phyloP scores from a whole-genome alignment of 345 rosid genomes.

The Eucalyptus globulus region DNA sequence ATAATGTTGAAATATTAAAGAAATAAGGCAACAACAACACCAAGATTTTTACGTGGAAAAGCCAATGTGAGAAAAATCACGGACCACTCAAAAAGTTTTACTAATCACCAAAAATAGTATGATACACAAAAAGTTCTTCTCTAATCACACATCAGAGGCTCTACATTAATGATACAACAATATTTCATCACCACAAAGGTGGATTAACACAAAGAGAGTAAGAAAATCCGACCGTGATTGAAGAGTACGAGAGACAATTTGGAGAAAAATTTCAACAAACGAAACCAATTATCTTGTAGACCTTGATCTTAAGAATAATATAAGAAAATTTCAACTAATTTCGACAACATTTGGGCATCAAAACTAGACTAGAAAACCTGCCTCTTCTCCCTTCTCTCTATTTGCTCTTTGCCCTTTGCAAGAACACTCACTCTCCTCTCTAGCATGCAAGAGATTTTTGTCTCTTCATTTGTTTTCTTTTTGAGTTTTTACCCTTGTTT shows the following conservation, averaged over 20 bases:
- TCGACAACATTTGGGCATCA: not conserved
- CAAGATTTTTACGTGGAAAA: not conserved
- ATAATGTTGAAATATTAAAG: not conserved
- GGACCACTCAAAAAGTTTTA: not conserved
- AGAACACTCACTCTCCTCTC: not conserved
- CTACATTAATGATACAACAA: not conserved
- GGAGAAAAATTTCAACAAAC: not conserved
- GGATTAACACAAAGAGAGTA: not conserved
- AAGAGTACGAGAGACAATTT: not conserved
- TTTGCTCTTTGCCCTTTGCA: not conserved
- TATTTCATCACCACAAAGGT: not conserved
- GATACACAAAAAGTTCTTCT: not conserved
- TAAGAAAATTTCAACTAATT: not conserved
- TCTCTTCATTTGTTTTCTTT: no score
- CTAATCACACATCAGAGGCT: fast-evolving
- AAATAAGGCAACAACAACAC: not conserved
- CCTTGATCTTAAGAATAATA: not conserved
- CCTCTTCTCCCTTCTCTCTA: not conserved
- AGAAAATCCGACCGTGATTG: not conserved
- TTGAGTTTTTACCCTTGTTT: no score
- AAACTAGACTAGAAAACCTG: not conserved
- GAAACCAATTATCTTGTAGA: not conserved
- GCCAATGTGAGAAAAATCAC: not conserved
- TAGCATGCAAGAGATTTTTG: no score
- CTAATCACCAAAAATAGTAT: not conserved